Conservation (phyloP, 345 rosid genomes). For the Rhodamnia rubescens region DNA sequence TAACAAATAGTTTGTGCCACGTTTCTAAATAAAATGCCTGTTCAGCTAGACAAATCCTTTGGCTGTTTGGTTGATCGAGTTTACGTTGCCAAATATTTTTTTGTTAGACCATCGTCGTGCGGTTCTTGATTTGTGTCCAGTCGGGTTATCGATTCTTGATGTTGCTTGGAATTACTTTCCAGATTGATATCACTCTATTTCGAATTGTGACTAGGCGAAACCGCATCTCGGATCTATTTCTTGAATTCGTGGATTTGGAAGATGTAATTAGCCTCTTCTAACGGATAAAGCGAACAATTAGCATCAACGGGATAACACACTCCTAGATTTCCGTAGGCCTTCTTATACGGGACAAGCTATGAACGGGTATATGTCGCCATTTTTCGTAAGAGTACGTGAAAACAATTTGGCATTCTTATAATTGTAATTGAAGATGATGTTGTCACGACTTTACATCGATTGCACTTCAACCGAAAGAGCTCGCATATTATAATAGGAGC, state of each 20-base stretch:
- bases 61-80: not conserved
- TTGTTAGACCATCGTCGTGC: not conserved
- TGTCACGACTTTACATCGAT: not conserved
- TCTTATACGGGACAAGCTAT: no score
- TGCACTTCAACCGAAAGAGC: not conserved
- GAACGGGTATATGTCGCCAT: not conserved
- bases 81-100: not conserved
- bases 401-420: not conserved
- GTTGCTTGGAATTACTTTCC: not conserved
- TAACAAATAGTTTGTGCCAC: not conserved
- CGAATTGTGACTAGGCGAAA: not conserved
- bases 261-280: not conserved
- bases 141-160: not conserved
- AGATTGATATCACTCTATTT: not conserved
- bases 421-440: not conserved
- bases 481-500: not conserved
- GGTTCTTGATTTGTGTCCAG: not conserved
- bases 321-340: not conserved
- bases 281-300: not conserved
- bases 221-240: not conserved
- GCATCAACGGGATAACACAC: not conserved
- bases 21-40: not conserved
- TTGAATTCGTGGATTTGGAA: not conserved
- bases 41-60: not conserved
- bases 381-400: not conserved